phyloP scores from a whole-genome alignment of 495 filamentous ascomycete genomes.

The Penicillium cinerascens region DNA sequence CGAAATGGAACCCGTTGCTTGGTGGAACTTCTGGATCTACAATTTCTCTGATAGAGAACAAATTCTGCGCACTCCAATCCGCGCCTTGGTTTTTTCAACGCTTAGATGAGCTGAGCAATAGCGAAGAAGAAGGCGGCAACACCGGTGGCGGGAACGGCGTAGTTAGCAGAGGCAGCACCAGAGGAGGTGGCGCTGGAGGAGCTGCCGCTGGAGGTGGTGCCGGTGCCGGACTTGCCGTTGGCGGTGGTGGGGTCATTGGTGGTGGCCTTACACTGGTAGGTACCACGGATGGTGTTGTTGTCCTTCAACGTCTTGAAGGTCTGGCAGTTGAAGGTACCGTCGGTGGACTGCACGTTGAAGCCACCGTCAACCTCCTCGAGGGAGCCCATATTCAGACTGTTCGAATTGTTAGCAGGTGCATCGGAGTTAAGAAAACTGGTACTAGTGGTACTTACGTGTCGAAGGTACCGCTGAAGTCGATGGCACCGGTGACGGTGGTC shows the following conservation, averaged over 20 bases:
- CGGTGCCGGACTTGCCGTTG: slow-evolving; percentile 37
- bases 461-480: slow-evolving; percentile 88
- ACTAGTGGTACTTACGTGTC: slow-evolving; percentile 58
- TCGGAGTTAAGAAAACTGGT: not conserved
- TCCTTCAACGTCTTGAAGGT: slow-evolving; percentile 41
- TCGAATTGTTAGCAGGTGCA: slow-evolving; percentile 12
- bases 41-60: slow-evolving; percentile 15
- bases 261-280: slow-evolving; percentile 52
- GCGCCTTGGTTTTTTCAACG: not conserved
- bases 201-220: slow-evolving; percentile 31
- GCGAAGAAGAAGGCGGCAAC: slow-evolving; percentile 41
- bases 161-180: slow-evolving; percentile 39
- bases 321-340: slow-evolving; percentile 55
- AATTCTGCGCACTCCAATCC: slow-evolving; percentile 5
- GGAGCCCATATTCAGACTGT: slow-evolving; percentile 63
- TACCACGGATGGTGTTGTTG: slow-evolving; percentile 58
- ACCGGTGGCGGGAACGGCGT: slow-evolving; percentile 42
- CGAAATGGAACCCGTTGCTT: slow-evolving; percentile 37
- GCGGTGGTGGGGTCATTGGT: slow-evolving; percentile 39
- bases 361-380: slow-evolving; percentile 77
- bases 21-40: slow-evolving; percentile 31
- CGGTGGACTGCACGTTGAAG: slow-evolving; percentile 77
- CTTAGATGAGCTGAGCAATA: slow-evolving; percentile 48
- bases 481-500: slow-evolving; percentile 69
- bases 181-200: slow-evolving; percentile 32